Percentiles rank a stretch among this genome's conserved stretches.
phyloP scores from a whole-genome alignment of 2,329 filamentous ascomycete species.

The Pseudocercospora musae region DNA sequence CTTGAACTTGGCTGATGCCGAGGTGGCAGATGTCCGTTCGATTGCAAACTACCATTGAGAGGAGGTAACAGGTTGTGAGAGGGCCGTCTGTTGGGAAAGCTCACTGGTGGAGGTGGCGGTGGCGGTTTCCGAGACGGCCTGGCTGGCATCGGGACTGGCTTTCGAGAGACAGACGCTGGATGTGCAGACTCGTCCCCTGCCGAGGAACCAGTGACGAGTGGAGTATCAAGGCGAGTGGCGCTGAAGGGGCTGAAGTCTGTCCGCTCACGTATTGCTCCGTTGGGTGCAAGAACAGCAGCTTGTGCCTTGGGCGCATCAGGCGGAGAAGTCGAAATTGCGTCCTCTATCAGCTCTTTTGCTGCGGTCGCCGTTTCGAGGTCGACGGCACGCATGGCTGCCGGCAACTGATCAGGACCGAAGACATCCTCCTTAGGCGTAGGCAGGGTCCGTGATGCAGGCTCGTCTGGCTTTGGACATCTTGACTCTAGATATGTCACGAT shows the following conservation, averaged over 20 bases:
- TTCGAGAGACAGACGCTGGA: conserved; percentile 19
- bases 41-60: conserved; percentile 11
- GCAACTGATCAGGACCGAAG: conserved; percentile 15
- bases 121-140: conserved; percentile 34
- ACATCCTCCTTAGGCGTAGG: conserved; percentile 16
- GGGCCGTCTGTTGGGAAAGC: conserved; percentile 18
- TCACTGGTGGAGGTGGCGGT: conserved; percentile 34
- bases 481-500: conserved; percentile 49
- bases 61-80: conserved; percentile 23
- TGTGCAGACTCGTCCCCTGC: conserved; percentile 6
- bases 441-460: background rate
- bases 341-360: conserved; percentile 16
- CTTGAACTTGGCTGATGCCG: conserved; percentile 27
- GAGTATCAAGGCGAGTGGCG: conserved; percentile 24
- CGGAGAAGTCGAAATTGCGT: conserved; percentile 26
- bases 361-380: background rate
- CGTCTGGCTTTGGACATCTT: conserved; percentile 25
- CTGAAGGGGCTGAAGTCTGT: conserved; percentile 27
- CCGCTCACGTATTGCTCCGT: conserved; percentile 28
- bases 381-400: conserved; percentile 7
- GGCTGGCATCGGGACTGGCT: conserved; percentile 25
- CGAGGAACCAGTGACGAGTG: conserved; percentile 10
- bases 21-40: conserved; percentile 24
- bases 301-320: conserved; percentile 18
- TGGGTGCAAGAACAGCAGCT: conserved; percentile 9